Base-by-base conservation (phyloP, 2,329 filamentous ascomycete species). In the Septoria petroselini region DNA sequence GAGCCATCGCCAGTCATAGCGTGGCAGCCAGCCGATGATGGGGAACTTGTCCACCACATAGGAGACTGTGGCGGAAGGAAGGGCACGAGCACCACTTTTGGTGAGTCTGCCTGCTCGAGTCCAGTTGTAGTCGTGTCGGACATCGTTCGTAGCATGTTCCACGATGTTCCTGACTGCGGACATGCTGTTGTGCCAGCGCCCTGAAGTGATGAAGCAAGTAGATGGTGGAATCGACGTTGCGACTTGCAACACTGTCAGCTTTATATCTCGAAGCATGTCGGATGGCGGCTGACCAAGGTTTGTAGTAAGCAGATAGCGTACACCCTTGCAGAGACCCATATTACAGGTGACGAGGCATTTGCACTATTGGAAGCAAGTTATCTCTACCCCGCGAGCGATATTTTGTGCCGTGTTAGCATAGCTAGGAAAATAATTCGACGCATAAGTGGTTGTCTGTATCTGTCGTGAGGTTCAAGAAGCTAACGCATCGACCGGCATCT, bases 1-100 rank as follows among this genome's bases (percentile, higher is more conserved):
- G 1, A 85, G 62, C 82, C 81, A 86, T 72, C 74, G 69, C 4
- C 73, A 75, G 14, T 80, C 74, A 64, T 85, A 85, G 38, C 72
- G 72, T 8, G 82, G 81, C 1, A 85, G 70, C 82, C 82, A 85
- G 41, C 79, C 75, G 7, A 81, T 67, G 34, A 84, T 78, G 1
- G 82, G 82, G 2, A 82, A 69, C 62, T 84, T 85, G 53, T 82
- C 79, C 27, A 76, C 53, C 5, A 80, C 67, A 58, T 85, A 85
- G 41, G 80, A 73, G 4, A 65, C 71, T 1, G 79, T 69, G 7
- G 75, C 77, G 2, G 75, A 73, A 0, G 82, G 81, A 0, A 82
- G 50, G 18, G 69, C 69, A 30, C 65, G 65, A 27, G 63, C 49
- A 14, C 65, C 69, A 52, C 64, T 64, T 9, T 46, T 60, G 14